A percentile compares a stretch with the other conserved stretches of the same genome.
Conservation (phyloP, 345 rosid genomes). For the Salix arbutifolia region DNA sequence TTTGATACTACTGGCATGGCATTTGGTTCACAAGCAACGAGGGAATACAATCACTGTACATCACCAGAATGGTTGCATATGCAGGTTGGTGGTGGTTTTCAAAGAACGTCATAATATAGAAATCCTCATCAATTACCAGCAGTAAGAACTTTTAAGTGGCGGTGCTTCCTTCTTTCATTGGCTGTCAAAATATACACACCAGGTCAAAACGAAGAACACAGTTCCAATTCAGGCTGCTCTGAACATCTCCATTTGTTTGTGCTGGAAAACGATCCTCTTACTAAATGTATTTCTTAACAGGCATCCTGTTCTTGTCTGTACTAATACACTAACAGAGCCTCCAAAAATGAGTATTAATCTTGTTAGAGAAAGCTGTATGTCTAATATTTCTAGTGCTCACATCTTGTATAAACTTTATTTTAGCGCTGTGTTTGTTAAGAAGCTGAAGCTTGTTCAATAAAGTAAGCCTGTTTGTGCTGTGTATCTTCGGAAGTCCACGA, state of each 20-base stretch:
- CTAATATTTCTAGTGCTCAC: constrained; percentile 7
- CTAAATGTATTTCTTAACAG: constrained; percentile 15
- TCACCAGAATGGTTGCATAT: constrained; percentile 91
- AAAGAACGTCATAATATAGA: constrained; percentile 43
- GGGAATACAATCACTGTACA: constrained; percentile 57
- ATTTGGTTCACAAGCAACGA: constrained; percentile 55
- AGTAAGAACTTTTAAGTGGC: constrained; percentile 33
- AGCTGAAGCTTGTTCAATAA: constrained; percentile 8
- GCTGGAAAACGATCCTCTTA: constrained; percentile 28
- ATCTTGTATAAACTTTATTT: constrained; percentile 11
- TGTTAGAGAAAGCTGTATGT: constrained; percentile 27
- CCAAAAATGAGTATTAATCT: constrained; percentile 9
- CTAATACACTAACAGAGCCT: constrained; percentile 14
- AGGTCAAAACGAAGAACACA: constrained; percentile 19
- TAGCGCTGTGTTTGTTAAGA: not conserved
- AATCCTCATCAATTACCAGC: constrained; percentile 13
- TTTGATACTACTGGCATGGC: constrained; percentile 53
- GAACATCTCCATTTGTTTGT: constrained; percentile 25
- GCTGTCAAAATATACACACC: constrained; percentile 21
- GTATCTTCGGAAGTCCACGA: constrained; percentile 1
- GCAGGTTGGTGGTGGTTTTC: constrained; percentile 74
- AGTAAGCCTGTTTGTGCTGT: not conserved
- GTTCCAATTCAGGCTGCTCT: constrained; percentile 22
- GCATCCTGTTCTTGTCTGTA: constrained; percentile 23
- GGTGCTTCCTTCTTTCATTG: constrained; percentile 19